Evolutionary conservation across 2,329 filamentous ascomycete genomes (phyloP).

Genomic region (Stagonosporopsis cucurbitacearum): DNA sequence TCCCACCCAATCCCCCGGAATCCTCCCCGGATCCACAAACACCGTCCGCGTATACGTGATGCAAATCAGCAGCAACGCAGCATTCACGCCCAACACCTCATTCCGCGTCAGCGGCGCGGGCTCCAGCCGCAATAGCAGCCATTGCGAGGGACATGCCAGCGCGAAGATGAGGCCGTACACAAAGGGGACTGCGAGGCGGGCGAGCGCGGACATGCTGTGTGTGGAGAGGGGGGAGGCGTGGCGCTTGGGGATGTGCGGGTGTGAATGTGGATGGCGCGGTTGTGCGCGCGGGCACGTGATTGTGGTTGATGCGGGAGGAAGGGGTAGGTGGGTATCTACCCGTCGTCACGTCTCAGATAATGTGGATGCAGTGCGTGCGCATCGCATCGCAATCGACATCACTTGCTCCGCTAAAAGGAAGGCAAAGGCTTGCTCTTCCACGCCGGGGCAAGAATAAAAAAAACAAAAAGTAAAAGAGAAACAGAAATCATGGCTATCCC

Average conservation of each 20-base stretch:
- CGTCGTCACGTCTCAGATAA: too few relatives aligned
- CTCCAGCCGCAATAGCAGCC: constrained; percentile 66
- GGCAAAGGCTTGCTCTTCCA: neutral
- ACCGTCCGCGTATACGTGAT: constrained; percentile 73
- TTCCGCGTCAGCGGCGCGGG: constrained; percentile 64
- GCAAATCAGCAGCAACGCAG: constrained; percentile 68
- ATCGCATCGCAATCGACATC: neutral
- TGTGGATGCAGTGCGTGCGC: too few relatives aligned
- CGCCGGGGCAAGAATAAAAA: neutral
- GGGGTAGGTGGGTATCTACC: too few relatives aligned
- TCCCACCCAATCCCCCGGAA: constrained; percentile 50
- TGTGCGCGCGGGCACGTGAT: constrained; percentile 34
- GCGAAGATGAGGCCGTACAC: constrained; percentile 72
- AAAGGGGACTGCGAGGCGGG: constrained; percentile 68
- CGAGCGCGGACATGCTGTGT: constrained; percentile 24
- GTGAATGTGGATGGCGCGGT: constrained; percentile 7
- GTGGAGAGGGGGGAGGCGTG: too few relatives aligned
- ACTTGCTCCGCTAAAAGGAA: too few relatives aligned
- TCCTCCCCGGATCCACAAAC: constrained; percentile 62
- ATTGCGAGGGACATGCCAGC: constrained; percentile 75
- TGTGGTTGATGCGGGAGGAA: too few relatives aligned
- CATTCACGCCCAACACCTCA: constrained; percentile 71
- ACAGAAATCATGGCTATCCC: constrained; percentile 38
- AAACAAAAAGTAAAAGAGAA: too few relatives aligned
- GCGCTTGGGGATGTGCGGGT: neutral